Evolutionary conservation across 805 yeast species (phyloP), one percentile per base, ranked within the genome.

Genomic region (Ogataea thermomethanolica): DNA sequence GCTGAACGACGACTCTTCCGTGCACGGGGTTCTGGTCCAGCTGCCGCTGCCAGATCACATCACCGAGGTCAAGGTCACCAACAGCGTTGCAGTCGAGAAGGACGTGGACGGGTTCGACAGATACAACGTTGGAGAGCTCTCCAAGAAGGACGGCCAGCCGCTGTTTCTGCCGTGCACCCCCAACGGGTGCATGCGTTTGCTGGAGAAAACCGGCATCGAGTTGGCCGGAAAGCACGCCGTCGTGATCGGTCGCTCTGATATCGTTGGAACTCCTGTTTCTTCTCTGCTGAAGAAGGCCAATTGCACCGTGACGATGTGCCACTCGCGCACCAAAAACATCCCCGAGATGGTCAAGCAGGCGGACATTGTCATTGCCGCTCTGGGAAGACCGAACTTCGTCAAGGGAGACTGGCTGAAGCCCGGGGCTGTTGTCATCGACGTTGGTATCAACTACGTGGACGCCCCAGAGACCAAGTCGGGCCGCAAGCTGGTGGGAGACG

Each of bases 31-130:
- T 36, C 66, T 85, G 51, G 79, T 85, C 41, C 95, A 85, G 62
- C 69, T 85, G 42, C 95, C 95, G 6, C 62, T 85, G 37, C 95
- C 95, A 25, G 60, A 64, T 10, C 89, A 82, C 54, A 65, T 84
- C 43, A 75, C 82, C 58, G 89, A 84, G 61, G 71, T 81, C 28
- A 69, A 65, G 48, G 69, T 84, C 48, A 84, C 93, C 29, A 75
- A 77, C 54, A 73, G 83, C 27, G 91, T 85, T 15, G 60, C 69
- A 24, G 75, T 78, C 27, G 70, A 70, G 37, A 85, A 85, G 58
- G 95, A 85, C 54, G 91, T 85, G 27, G 95, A 85, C 61, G 95
- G 95, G 1, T 84, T 85, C 54, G 86, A 85, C 39, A 81, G 86
- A 42, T 76, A 62, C 66, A 85, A 85, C 59, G 79, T 81, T 29